Evolutionary conservation across 2,329 filamentous ascomycete genomes (phyloP).

Genomic region (Hymenotorrendiella dingleyae): DNA sequence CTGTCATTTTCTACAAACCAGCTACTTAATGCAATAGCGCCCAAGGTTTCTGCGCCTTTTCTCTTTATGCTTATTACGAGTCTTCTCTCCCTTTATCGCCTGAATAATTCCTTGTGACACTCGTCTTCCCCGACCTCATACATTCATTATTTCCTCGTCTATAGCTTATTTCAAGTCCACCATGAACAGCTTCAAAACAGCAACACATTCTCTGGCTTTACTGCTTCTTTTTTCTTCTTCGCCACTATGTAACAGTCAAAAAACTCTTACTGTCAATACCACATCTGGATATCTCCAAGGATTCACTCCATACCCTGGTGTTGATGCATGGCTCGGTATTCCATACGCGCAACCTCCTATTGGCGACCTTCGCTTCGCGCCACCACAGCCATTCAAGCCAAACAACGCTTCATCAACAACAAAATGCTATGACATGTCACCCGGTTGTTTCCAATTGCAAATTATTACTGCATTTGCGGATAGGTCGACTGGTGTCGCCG

Average conservation of each 20-base stretch:
- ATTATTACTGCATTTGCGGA: background rate
- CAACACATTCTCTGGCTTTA: too few relatives aligned
- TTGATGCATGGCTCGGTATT: background rate
- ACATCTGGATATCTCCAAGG: constrained; percentile 1
- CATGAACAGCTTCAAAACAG: too few relatives aligned
- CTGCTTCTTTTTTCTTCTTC: too few relatives aligned
- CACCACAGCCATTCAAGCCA: background rate
- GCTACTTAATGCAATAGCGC: too few relatives aligned
- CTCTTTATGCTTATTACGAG: too few relatives aligned
- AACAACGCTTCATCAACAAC: background rate
- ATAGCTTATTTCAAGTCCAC: too few relatives aligned
- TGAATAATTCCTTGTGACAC: too few relatives aligned
- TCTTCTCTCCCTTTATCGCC: too few relatives aligned
- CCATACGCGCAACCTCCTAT: constrained; percentile 1
- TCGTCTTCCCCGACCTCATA: too few relatives aligned
- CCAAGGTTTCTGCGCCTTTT: too few relatives aligned
- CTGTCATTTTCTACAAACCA: too few relatives aligned
- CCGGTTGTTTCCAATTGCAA: background rate
- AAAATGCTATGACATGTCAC: background rate
- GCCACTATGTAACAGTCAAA: background rate
- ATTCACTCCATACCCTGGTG: background rate
- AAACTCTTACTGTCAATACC: background rate
- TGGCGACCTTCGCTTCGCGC: constrained; percentile 2
- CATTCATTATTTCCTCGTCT: too few relatives aligned
- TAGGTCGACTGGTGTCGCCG: constrained; percentile 1